Evolutionary conservation across 441 rosid species (phyloP).

Genomic region (Populus hybrid): DNA sequence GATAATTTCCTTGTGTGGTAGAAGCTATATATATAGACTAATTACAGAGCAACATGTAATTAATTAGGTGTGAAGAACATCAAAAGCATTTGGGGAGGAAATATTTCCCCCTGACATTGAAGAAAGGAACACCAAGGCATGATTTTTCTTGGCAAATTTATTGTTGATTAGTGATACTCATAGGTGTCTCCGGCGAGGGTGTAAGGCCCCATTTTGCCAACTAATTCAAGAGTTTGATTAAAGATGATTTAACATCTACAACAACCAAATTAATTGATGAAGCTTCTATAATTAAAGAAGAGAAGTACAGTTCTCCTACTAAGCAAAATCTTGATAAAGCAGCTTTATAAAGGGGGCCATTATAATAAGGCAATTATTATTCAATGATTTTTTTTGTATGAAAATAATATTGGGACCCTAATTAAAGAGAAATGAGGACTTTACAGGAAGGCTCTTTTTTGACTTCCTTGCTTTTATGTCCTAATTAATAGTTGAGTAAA

Average conservation of each 20-base stretch:
- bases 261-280: slow-evolving; percentile 21
- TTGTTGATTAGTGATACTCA: too few species aligned
- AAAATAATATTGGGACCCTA: neutral
- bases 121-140: too few species aligned
- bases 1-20: too few species aligned
- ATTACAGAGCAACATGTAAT: too few species aligned
- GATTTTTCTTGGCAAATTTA: too few species aligned
- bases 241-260: slow-evolving; percentile 27
- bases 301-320: neutral
- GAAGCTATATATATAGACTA: too few species aligned
- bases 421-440: neutral
- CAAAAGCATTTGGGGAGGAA: too few species aligned
- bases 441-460: neutral
- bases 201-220: slow-evolving; percentile 32
- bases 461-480: neutral
- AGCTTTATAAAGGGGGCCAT: slow-evolving; percentile 27
- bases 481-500: neutral
- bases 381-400: slow-evolving; percentile 23
- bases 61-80: too few species aligned
- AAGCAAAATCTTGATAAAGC: slow-evolving; percentile 32
- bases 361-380: slow-evolving; percentile 31
- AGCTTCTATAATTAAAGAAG: slow-evolving; percentile 18
- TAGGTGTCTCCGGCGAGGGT: neutral
- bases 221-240: slow-evolving; percentile 22
- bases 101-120: too few species aligned